Base-by-base conservation (phyloP, 2,329 filamentous ascomycete species). In the Triangularia setosa region DNA sequence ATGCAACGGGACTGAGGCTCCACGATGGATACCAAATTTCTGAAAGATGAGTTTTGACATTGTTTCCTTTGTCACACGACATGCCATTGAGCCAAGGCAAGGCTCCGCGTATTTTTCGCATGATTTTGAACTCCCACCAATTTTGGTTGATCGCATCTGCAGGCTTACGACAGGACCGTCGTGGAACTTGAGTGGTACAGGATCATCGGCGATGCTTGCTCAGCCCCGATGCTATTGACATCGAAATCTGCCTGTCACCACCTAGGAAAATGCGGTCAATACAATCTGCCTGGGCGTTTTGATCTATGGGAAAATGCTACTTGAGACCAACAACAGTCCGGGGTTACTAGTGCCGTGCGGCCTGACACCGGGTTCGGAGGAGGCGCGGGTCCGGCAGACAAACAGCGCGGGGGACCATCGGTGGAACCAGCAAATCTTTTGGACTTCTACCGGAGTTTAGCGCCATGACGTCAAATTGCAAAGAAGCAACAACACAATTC, bases 381-480 rank as follows among this genome's bases (percentile, higher is more conserved):
- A 24, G 58, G 58, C 58, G 58, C 40, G 58, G 58, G 58, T 27
- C 58, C 58, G 58, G 58, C 14, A 48, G 40, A 48, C n/a, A 0
- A 1, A 12, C 24, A 60, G 40, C 40, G 58, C 58, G 58, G 58
- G 58, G 33, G 57, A 48, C 12, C n/a, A 24, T 24, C 16, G 30
- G 56, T 52, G 23, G 24, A 60, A 60, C 33, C 58, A 35, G 27
- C 40, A 40, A 60, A 28, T 52, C n/a, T 27, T n/a, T 24, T 24
- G 33, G 28, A 58, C 11, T 35, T 35, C 6, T 18, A 16, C 14
- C 30, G 23, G 8, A 12, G 16, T 16, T 27, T 25, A 60, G 40
- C 57, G 58, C 33, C 35, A 60, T 60, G 58, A 60, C 58, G 58
- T 60, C 57, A 59, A 59, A 44, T 53, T 55, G 21, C 52, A 28